Evolutionary conservation across 768 basidiomycete species (phyloP), one percentile per base, ranked within the genome.

Genomic region (Termitomyces heimii): DNA sequence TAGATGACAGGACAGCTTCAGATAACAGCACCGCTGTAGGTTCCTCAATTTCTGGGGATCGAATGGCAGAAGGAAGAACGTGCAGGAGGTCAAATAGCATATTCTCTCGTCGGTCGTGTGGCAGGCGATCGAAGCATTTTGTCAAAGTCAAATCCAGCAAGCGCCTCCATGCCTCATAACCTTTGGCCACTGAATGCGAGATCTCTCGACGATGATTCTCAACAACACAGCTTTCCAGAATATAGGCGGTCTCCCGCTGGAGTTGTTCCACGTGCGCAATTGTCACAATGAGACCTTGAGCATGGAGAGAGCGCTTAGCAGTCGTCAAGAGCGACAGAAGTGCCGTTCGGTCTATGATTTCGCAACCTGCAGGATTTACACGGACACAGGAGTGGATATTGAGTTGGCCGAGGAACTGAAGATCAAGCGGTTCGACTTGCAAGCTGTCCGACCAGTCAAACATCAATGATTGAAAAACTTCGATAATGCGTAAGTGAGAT

Each of bases 21-120:
- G 92, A 89, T 8, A 98, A 77, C 3, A 95, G 72, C n/a, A 94
- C 79, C 12, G 91, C 81, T 1, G 92, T 89, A 3, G 84, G 75
- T 56, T 89, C 86, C 37, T 86, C 80, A 22, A 88, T 73, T 55
- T 85, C 85, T 12, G 77, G 71, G 0, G 85, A 86, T 31, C 79
- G 81, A 44, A 95, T 79, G 22, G 82, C 82, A 2, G 77, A 70
- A 1, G 94, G 89, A 22, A 97, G 78, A 22, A 91, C 85, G 63
- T 90, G 87, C 20, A 98, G 79, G 20, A 98, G 75, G 67, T 97
- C 96, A 63, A 96, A 92, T 5, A 97, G 77, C 77, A 96, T 88
- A 59, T 85, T 86, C 70, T 98, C 94, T 26, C 92, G 82, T 26
- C 83, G 84, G 57, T 93, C 89, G 60, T 86, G 83, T 0, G 91